Conservation (phyloP, 176 grass and related monocot genomes). For the Puccinellia tenuiflora region DNA sequence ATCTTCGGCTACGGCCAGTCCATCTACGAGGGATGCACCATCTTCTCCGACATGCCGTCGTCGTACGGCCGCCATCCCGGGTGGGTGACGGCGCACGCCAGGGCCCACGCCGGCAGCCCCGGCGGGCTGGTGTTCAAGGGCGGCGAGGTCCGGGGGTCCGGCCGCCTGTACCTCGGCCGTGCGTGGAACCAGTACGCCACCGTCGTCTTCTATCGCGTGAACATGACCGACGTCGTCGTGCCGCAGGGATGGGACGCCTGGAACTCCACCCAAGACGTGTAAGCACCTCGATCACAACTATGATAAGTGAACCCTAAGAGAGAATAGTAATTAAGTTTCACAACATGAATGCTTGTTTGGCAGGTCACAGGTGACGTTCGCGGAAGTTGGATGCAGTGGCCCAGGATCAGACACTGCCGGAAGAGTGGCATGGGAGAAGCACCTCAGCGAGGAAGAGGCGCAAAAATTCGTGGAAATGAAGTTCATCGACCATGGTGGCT, state of each 20-base stretch:
- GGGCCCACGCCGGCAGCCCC: background rate
- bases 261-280: constrained; percentile 1
- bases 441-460: constrained; percentile 7
- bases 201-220: constrained; percentile 47
- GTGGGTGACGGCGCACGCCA: constrained; percentile 49
- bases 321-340: too few species aligned
- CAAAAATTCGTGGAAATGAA: constrained; percentile 9
- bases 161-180: constrained; percentile 41
- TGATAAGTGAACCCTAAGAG: background rate
- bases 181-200: constrained; percentile 56
- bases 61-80: background rate
- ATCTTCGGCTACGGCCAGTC: constrained; percentile 80
- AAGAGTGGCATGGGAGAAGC: constrained; percentile 42
- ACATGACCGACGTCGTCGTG: constrained; percentile 31
- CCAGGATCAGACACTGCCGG: constrained; percentile 20
- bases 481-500: constrained; percentile 35
- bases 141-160: constrained; percentile 14
- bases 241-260: constrained; percentile 54
- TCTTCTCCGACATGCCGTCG: constrained; percentile 17
- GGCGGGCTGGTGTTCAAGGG: constrained; percentile 50
- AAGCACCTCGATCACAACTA: background rate
- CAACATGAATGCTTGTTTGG: background rate
- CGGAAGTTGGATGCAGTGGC: constrained; percentile 27
- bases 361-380: constrained; percentile 27
- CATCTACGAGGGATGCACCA: constrained; percentile 42